A percentile compares a stretch with the other conserved stretches of the same genome.
These are phyloP conservation scores for Centrapalus pauciflorus DNA, from an alignment of 129 eudicot species.

Conservation along the genomic window DNA sequence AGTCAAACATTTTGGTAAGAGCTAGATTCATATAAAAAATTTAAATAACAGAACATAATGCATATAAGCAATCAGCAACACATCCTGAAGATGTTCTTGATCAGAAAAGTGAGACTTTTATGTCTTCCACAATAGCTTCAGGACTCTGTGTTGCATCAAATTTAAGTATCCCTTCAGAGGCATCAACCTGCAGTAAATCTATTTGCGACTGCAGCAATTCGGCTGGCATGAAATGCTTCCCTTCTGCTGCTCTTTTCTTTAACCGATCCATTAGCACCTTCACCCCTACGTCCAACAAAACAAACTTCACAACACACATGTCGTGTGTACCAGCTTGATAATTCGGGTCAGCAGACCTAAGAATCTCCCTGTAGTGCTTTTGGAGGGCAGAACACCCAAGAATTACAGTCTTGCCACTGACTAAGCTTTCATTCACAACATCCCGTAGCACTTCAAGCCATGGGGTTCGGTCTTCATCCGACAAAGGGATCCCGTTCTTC, in stretches of 20 bases:
- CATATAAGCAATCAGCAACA: neutral
- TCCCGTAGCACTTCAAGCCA: constrained; percentile 80
- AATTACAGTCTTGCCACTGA: constrained; percentile 37
- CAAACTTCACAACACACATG: constrained; percentile 54
- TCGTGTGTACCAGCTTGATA: constrained; percentile 18
- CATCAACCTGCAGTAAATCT: constrained; percentile 71
- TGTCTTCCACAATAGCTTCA: constrained; percentile 34
- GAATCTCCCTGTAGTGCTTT: constrained; percentile 68
- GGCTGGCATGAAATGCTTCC: constrained; percentile 89
- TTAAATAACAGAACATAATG: too few relatives aligned
- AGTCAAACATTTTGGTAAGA: too few relatives aligned
- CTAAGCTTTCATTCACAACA: constrained; percentile 29
- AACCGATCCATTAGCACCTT: constrained; percentile 64
- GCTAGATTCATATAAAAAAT: neutral
- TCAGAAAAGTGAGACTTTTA: constrained; percentile 25
- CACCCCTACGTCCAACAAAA: constrained; percentile 51
- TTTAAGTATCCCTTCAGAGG: constrained; percentile 56
- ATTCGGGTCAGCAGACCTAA: constrained; percentile 69
- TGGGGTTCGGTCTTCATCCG: constrained; percentile 77
- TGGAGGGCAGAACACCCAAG: constrained; percentile 86
- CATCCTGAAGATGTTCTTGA: neutral
- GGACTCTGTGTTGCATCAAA: constrained; percentile 73
- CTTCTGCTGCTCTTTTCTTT: constrained; percentile 59
- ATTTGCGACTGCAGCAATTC: constrained; percentile 73
- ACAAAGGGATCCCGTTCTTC: constrained; percentile 76